Percentiles rank a stretch among this genome's conserved stretches.
Conservation (phyloP, 2,329 filamentous ascomycete genomes). For the Ophiostoma himal-ulmi region DNA sequence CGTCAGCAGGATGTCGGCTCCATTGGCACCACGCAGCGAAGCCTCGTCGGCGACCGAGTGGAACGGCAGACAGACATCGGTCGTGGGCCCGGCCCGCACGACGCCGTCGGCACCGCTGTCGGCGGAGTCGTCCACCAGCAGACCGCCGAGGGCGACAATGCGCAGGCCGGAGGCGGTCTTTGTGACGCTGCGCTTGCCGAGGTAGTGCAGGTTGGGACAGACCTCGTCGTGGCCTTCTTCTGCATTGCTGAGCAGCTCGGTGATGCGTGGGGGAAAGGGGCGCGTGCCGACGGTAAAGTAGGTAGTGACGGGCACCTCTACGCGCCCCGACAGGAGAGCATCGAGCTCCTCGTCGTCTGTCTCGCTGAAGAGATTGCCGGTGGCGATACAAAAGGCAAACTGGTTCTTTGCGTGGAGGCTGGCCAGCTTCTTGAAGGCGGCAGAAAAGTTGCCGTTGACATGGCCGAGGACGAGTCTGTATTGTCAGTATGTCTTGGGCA, state of each 20-base stretch:
- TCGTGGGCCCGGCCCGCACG: slow-evolving; percentile 47
- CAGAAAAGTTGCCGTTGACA: slow-evolving; percentile 69
- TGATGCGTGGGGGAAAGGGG: slow-evolving; percentile 63
- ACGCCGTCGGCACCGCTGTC: slow-evolving; percentile 29
- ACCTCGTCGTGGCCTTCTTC: slow-evolving; percentile 45
- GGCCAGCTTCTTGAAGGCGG: slow-evolving; percentile 73
- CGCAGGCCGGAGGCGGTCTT: slow-evolving; percentile 86
- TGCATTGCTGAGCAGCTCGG: slow-evolving; percentile 60
- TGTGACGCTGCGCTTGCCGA: slow-evolving; percentile 78
- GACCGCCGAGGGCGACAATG: slow-evolving; percentile 80
- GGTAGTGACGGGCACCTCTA: slow-evolving; percentile 70
- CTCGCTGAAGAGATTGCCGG: slow-evolving; percentile 72
- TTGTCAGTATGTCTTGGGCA: background rate
- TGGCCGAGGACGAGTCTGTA: slow-evolving; percentile 72
- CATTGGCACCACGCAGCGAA: slow-evolving; percentile 66
- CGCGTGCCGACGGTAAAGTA: slow-evolving; percentile 81
- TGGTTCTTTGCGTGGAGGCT: slow-evolving; percentile 78
- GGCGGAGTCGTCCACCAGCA: slow-evolving; percentile 36
- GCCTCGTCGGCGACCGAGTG: slow-evolving; percentile 75
- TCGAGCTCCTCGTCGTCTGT: slow-evolving; percentile 53
- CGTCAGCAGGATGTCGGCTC: slow-evolving; percentile 81
- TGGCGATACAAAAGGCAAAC: slow-evolving; percentile 79
- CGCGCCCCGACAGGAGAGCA: slow-evolving; percentile 64
- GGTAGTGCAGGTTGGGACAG: slow-evolving; percentile 83
- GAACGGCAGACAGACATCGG: slow-evolving; percentile 68